Conservation (phyloP, 2,329 filamentous ascomycete species). For the Ophiognomonia clavigignenti-juglandacearum region DNA sequence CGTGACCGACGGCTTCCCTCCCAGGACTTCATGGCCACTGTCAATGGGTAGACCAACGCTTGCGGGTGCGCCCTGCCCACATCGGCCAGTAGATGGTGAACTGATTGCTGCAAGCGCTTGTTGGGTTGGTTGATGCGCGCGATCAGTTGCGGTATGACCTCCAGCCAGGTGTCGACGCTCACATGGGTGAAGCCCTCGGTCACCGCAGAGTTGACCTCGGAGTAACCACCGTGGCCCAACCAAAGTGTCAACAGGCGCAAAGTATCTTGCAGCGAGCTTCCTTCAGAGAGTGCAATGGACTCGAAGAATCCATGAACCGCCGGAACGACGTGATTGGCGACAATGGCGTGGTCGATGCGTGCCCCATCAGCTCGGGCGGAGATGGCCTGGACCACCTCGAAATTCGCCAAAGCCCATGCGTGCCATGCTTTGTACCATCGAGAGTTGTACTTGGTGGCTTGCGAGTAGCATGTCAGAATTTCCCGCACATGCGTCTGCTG, state of each 20-base stretch:
- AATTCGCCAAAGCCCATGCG: conserved; percentile 96
- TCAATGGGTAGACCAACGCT: conserved; percentile 92
- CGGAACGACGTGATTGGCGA: conserved; percentile 87
- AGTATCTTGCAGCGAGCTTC: conserved; percentile 93
- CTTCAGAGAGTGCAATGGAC: conserved; percentile 86
- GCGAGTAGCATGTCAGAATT: conserved; percentile 83
- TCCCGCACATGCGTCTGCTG: conserved; percentile 80
- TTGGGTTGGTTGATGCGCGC: conserved; percentile 97
- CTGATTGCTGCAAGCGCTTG: conserved; percentile 77
- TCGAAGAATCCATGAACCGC: conserved; percentile 96
- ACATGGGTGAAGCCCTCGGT: conserved; percentile 88
- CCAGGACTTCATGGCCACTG: conserved; percentile 92
- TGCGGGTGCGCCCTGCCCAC: conserved; percentile 94
- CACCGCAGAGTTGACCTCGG: conserved; percentile 83
- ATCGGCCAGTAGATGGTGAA: conserved; percentile 87
- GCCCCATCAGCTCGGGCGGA: conserved; percentile 59
- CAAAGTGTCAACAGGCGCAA: conserved; percentile 88
- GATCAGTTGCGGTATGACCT: conserved; percentile 96
- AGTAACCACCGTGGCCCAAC: conserved; percentile 88
- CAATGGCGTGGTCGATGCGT: conserved; percentile 56
- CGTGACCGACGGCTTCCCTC: conserved; percentile 78
- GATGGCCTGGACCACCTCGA: conserved; percentile 89
- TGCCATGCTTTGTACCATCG: conserved; percentile 99
- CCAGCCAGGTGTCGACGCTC: conserved; percentile 96
- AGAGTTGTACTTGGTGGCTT: conserved; percentile 90